Evolutionary conservation across 176 grass and related monocot species (phyloP).

Genomic region (Alopecurus myosuroides): DNA sequence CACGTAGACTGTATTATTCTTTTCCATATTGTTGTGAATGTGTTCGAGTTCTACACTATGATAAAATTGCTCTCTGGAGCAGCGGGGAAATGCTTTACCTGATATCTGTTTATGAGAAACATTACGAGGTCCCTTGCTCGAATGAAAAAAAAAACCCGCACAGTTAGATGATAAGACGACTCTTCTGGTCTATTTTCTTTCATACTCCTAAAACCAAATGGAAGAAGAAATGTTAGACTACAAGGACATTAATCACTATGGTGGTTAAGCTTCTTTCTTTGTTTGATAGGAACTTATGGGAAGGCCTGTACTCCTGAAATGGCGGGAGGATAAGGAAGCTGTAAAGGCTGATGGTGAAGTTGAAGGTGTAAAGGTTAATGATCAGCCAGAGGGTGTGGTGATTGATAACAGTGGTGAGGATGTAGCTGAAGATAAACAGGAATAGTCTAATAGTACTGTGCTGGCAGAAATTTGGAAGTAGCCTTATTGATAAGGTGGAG

Average conservation of each 20-base stretch:
- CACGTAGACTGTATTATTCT: background rate
- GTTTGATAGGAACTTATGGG: slow-evolving; percentile 81
- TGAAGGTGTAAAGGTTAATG: slow-evolving; percentile 34
- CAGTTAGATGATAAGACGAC: background rate
- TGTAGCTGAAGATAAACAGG: slow-evolving; percentile 30
- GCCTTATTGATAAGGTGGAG: background rate
- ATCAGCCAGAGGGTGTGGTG: slow-evolving; percentile 14
- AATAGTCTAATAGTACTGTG: slow-evolving; percentile 10
- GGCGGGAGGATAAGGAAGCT: slow-evolving; percentile 46
- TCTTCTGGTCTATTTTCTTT: background rate
- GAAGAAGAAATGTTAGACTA: background rate
- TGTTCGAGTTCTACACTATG: background rate
- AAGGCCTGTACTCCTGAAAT: slow-evolving; percentile 59
- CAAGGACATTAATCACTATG: background rate
- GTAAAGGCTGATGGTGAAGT: slow-evolving; percentile 28
- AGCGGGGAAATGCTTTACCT: background rate
- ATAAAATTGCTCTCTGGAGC: background rate
- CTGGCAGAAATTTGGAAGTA: background rate
- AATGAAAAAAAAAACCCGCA: background rate
- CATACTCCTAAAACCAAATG: background rate
- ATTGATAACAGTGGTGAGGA: slow-evolving; percentile 14
- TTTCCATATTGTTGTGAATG: background rate
- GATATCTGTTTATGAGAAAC: background rate
- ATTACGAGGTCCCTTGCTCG: background rate
- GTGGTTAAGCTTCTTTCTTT: slow-evolving; percentile 5